Evolutionary conservation across 148 eudicot species (phyloP), one percentile per base, ranked within the genome.

Genomic region (Chenopodium formosanum): DNA sequence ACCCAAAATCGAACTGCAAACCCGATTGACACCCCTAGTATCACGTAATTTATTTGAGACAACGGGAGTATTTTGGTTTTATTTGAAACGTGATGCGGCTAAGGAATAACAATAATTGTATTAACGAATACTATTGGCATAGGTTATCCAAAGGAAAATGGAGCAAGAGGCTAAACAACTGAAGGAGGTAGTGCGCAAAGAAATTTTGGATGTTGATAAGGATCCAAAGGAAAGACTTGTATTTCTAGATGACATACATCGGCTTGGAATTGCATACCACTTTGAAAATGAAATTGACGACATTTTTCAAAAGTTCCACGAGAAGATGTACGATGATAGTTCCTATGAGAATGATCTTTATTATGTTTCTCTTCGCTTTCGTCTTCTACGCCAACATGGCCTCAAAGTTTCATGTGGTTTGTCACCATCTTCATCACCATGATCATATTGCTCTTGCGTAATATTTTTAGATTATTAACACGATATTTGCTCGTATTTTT

Each of bases 341-440:
- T 32, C 32, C 7, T 70, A 46, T 12, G 62, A 85, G 4, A 47
- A 75, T 29, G 85, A 84, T 71, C 87, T 91, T 16, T 82, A 80
- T 17, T 58, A 44, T 63, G 82, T 80, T 60, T 84, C 92, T 76
- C 88, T 91, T 29, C 77, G 87, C 2, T 91, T 91, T 79, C 89
- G 90, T 7, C 72, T 89, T 44, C 69, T 83, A 11, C 78, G 88
- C 2, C 88, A 86, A 80, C 88, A 86, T 56, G 88, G 88, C n/a
- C 83, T 86, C 19, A 1, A 16, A 67, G 79, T 67, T 6, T 73
- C 88, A 16, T 52, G 27, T 12, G 85, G 86, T 86, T 80, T 2
- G n/a, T 11, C 1, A 23, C 6, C 4, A 56, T 16, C 14, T 13
- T 44, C 27, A 46, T 73, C 6, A 20, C 40, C 23, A 4, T 63